Evolutionary conservation across 1,284 basidiomycete genomes (phyloP).

Genomic region (Leccinum subrobustum): DNA sequence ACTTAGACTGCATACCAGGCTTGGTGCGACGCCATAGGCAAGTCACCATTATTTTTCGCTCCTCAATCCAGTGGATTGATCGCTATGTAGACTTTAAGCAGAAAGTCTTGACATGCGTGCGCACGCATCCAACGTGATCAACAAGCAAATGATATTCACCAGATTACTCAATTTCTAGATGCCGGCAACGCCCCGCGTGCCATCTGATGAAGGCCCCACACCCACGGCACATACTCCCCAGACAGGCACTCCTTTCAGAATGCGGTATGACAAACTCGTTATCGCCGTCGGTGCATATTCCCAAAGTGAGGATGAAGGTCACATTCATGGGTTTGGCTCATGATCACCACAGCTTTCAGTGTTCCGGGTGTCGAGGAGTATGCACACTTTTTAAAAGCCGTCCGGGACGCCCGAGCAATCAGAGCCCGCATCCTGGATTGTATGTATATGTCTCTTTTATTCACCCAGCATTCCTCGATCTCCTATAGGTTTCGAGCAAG

Average conservation of each 20-base stretch:
- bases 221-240: constrained; percentile 12
- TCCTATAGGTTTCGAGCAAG: constrained; percentile 70
- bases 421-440: constrained; percentile 74
- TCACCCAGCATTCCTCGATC: constrained; percentile 1
- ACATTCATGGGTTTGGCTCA: background rate
- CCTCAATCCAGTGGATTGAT: constrained; percentile 8
- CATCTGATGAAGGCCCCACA: constrained; percentile 28
- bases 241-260: constrained; percentile 37
- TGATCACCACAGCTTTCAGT: constrained; percentile 49
- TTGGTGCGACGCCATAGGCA: constrained; percentile 70
- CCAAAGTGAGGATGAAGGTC: constrained; percentile 54
- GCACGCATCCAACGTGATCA: constrained; percentile 23
- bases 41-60: constrained; percentile 8
- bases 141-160: background rate
- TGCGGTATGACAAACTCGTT: constrained; percentile 80
- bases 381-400: constrained; percentile 81
- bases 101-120: constrained; percentile 59
- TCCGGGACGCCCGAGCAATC: constrained; percentile 80
- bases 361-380: constrained; percentile 74
- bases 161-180: constrained; percentile 37
- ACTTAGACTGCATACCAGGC: constrained; percentile 62
- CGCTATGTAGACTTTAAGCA: constrained; percentile 54
- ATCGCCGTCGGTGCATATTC: constrained; percentile 84
- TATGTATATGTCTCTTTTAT: constrained; percentile 30
- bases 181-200: constrained; percentile 51